Evolutionary conservation across 2,329 filamentous ascomycete genomes (phyloP).

Genomic region (Talaromyces albobiverticillius): DNA sequence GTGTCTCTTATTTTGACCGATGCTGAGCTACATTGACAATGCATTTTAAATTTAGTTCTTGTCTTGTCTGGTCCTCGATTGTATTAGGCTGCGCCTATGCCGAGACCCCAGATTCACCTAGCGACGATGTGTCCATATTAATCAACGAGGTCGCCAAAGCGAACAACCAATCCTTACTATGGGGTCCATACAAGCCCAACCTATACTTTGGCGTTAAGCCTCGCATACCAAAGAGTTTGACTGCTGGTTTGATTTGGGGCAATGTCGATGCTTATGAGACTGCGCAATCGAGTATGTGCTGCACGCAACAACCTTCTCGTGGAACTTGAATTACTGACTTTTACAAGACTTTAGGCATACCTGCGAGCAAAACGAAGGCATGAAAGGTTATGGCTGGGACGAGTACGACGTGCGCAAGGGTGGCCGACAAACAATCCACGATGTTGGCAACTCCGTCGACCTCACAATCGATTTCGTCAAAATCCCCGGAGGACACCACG

Average conservation of each 20-base stretch:
- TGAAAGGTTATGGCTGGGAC: slow-evolving; percentile 96
- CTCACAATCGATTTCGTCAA: slow-evolving; percentile 94
- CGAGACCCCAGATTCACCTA: slow-evolving; percentile 22
- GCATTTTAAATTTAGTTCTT: slow-evolving; percentile 26
- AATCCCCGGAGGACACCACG: slow-evolving; percentile 77
- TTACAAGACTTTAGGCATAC: slow-evolving; percentile 76
- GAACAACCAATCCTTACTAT: slow-evolving; percentile 81
- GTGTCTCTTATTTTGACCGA: slow-evolving; percentile 15
- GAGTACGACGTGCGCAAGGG: slow-evolving; percentile 89
- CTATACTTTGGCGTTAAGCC: slow-evolving; percentile 90
- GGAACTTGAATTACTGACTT: neutral
- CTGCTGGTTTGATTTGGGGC: slow-evolving; percentile 83
- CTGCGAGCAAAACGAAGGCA: slow-evolving; percentile 91
- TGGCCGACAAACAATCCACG: slow-evolving; percentile 85
- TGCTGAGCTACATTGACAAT: slow-evolving; percentile 26
- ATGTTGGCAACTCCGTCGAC: slow-evolving; percentile 82
- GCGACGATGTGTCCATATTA: slow-evolving; percentile 32
- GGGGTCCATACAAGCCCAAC: slow-evolving; percentile 93
- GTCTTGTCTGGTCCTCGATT: slow-evolving; percentile 26
- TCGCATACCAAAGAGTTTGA: slow-evolving; percentile 74
- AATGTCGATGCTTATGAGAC: slow-evolving; percentile 75
- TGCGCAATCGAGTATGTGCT: slow-evolving; percentile 68
- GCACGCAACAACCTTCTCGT: neutral
- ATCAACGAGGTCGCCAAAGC: slow-evolving; percentile 43
- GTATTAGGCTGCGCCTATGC: slow-evolving; percentile 27